These are phyloP conservation scores for Penicillium cataractarum DNA, from an alignment of 495 filamentous ascomycete genomes.

Conservation along the genomic window DNA sequence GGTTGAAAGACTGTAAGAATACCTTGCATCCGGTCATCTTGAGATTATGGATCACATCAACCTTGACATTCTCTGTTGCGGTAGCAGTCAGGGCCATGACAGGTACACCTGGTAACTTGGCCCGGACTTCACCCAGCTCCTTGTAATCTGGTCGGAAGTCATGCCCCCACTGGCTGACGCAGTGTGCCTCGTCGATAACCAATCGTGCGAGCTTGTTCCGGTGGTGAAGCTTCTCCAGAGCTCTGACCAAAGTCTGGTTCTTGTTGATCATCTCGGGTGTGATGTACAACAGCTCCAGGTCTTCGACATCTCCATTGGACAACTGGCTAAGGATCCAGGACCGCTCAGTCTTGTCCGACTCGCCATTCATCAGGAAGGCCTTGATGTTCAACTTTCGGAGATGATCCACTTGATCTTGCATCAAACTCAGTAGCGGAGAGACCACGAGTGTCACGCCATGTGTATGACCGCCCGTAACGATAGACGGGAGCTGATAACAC, in stretches of 20 bases:
- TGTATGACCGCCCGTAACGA: conserved; percentile 80
- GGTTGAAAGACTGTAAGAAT: conserved; percentile 91
- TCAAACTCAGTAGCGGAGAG: conserved; percentile 91
- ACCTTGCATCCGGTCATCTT: conserved; percentile 73
- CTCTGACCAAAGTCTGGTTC: conserved; percentile 62
- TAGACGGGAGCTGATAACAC: conserved; percentile 92
- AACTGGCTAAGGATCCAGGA: conserved; percentile 63
- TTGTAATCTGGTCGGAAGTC: conserved; percentile 99
- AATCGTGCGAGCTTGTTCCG: conserved; percentile 78
- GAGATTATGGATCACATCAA: conserved; percentile 88
- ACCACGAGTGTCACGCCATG: conserved; percentile 89
- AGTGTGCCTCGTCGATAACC: conserved; percentile 97
- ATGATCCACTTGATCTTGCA: conserved; percentile 93
- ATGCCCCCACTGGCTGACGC: conserved; percentile 98
- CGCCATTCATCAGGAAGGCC: conserved; percentile 79
- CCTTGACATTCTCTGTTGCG: conserved; percentile 87
- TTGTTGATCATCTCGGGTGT: conserved; percentile 96
- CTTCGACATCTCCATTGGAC: conserved; percentile 62
- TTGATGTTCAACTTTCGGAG: conserved; percentile 72
- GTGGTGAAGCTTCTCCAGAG: conserved; percentile 63
- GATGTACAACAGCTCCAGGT: conserved; percentile 85
- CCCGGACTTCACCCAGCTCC: conserved; percentile 70
- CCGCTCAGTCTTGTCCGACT: conserved; percentile 58
- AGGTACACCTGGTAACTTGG: conserved; percentile 73
- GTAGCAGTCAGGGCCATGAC: conserved; percentile 95